Percentiles rank a stretch among this genome's conserved stretches.
Evolutionary conservation across 495 filamentous ascomycete genomes (phyloP).

Genomic region (Ramalina intermedia): DNA sequence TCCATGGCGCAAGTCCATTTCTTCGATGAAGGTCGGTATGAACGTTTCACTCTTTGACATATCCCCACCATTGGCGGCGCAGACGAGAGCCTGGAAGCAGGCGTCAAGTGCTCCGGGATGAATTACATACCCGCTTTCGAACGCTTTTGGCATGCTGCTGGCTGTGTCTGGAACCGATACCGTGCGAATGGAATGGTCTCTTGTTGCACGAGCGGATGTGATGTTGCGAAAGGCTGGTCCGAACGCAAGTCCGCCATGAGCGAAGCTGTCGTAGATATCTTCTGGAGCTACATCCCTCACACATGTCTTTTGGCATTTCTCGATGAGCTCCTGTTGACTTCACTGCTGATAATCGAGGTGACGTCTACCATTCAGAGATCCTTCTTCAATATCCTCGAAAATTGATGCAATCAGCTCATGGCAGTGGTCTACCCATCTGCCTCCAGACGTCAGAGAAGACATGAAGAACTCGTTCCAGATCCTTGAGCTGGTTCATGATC

Average conservation of each 20-base stretch:
- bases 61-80: too few relatives aligned
- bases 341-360: background rate
- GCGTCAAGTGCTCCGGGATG: too few relatives aligned
- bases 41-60: too few relatives aligned
- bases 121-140: background rate
- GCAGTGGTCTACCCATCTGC: slow-evolving; percentile 25
- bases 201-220: background rate
- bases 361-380: background rate
- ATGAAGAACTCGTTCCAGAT: slow-evolving; percentile 27
- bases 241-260: background rate
- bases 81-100: too few relatives aligned
- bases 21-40: too few relatives aligned
- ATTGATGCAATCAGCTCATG: slow-evolving; percentile 14
- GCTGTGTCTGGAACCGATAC: background rate
- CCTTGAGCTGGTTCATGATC: slow-evolving; percentile 1
- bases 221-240: background rate
- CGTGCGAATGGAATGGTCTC: background rate
- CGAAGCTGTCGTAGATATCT: background rate
- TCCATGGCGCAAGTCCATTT: too few relatives aligned
- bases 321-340: background rate
- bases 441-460: slow-evolving; percentile 20
- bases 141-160: background rate
- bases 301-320: background rate
- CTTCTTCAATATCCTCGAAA: background rate
- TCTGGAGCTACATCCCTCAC: background rate